These are phyloP conservation scores for Oryza punctata DNA, from an alignment of 176 grass and related monocot species.

Conservation along the genomic window DNA sequence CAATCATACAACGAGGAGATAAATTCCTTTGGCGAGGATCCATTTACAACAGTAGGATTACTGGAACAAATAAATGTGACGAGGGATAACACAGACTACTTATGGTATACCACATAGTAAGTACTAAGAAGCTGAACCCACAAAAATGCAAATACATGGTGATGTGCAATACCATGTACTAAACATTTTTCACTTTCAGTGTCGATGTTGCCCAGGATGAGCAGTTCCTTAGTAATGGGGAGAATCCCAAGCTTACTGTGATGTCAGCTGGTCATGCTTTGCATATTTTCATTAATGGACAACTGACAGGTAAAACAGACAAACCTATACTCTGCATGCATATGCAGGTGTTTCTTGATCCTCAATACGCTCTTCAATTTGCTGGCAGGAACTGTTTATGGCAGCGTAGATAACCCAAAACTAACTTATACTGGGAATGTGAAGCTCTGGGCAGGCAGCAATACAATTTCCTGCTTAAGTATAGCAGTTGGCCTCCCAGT, in stretches of 20 bases:
- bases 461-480: conserved; percentile 94
- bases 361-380: conserved; percentile 31
- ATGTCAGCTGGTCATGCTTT: conserved; percentile 98
- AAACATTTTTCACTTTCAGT: conserved; percentile 51
- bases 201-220: conserved; percentile 67
- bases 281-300: conserved; percentile 82
- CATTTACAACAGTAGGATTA: conserved; percentile 74
- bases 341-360: neutral
- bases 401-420: conserved; percentile 78
- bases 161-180: conserved; percentile 18
- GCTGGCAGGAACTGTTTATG: conserved; percentile 80
- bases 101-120: conserved; percentile 98
- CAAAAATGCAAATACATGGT: conserved; percentile 5
- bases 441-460: conserved; percentile 79
- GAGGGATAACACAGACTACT: conserved; percentile 91
- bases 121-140: conserved; percentile 21
- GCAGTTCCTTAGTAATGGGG: conserved; percentile 65
- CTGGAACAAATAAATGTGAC: conserved; percentile 96
- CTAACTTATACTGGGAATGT: conserved; percentile 74
- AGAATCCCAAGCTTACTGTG: conserved; percentile 65
- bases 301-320: conserved; percentile 58
- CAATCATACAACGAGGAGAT: conserved; percentile 85
- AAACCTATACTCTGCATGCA: neutral
- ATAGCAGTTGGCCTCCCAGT: conserved; percentile 94
- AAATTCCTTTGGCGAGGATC: conserved; percentile 60